These are phyloP conservation scores for Seiridium unicorne DNA, from an alignment of 2,329 filamentous ascomycete genomes.

Conservation along the genomic window DNA sequence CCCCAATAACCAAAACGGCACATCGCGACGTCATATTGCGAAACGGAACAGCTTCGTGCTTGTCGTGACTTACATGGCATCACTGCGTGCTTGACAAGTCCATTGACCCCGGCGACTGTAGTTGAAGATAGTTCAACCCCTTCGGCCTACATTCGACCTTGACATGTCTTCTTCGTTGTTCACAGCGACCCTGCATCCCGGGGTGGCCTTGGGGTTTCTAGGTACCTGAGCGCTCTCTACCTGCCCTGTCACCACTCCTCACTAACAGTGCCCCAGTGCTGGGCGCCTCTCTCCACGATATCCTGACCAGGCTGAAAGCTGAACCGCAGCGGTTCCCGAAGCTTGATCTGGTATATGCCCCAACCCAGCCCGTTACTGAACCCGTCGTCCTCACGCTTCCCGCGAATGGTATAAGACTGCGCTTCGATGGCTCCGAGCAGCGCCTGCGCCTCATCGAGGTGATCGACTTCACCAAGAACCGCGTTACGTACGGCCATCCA, in stretches of 20 bases:
- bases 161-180: conserved; percentile 28
- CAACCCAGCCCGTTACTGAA: conserved; percentile 69
- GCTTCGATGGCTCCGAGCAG: conserved; percentile 93
- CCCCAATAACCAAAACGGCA: too few relatives aligned
- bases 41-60: not conserved
- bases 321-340: conserved; percentile 80
- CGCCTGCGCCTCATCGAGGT: conserved; percentile 88
- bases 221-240: conserved; percentile 15
- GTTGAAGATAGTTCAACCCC: too few relatives aligned
- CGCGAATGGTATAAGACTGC: conserved; percentile 81
- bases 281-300: conserved; percentile 87
- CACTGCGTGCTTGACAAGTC: too few relatives aligned
- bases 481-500: conserved; percentile 74
- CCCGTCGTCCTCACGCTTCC: conserved; percentile 76
- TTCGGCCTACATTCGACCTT: not conserved
- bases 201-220: conserved; percentile 28
- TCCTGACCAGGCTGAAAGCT: conserved; percentile 83
- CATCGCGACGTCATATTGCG: too few relatives aligned
- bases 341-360: conserved; percentile 79
- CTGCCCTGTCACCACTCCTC: not conserved
- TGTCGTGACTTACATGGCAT: not conserved
- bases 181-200: conserved; percentile 28
- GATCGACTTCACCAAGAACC: conserved; percentile 81
- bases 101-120: too few relatives aligned
- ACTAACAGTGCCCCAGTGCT: conserved; percentile 57